Conservation (phyloP, 2,329 filamentous ascomycete genomes). For the Microsporum audouinii region DNA sequence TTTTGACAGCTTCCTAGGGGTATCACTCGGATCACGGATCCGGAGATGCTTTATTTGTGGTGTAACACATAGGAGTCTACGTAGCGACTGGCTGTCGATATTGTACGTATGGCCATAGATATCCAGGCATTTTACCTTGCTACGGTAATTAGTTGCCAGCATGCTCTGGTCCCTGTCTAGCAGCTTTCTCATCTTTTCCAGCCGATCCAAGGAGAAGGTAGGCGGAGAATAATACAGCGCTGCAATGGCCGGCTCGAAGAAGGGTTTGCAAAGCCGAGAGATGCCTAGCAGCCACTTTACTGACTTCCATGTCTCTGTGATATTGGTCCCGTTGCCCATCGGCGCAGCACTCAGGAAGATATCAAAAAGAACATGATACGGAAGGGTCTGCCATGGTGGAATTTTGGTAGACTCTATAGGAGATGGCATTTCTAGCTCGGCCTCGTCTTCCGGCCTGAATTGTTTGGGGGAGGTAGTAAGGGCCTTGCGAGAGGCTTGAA, state of each 20-base stretch:
- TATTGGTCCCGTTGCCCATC: constrained; percentile 30
- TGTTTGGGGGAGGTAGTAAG: constrained; percentile 9
- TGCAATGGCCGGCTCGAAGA: constrained; percentile 61
- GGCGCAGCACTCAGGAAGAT: constrained; percentile 57
- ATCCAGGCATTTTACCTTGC: constrained; percentile 58
- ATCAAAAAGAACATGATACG: constrained; percentile 56
- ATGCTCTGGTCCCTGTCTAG: constrained; percentile 44
- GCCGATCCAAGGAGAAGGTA: constrained; percentile 43
- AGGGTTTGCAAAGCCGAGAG: constrained; percentile 51
- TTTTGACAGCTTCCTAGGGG: not conserved
- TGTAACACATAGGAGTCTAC: constrained; percentile 52
- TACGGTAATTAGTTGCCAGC: constrained; percentile 52
- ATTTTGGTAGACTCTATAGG: constrained; percentile 28
- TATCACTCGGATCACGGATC: constrained; percentile 48
- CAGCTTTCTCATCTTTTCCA: constrained; percentile 38
- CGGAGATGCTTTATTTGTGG: constrained; percentile 59
- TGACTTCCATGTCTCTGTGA: constrained; percentile 34
- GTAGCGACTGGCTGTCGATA: constrained; percentile 37
- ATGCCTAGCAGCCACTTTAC: constrained; percentile 52
- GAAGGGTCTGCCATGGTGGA: constrained; percentile 50
- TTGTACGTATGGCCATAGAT: constrained; percentile 52
- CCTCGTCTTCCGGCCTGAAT: constrained; percentile 1
- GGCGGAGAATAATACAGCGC: constrained; percentile 61
- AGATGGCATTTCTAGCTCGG: constrained; percentile 7
- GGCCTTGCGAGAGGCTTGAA: constrained; percentile 10